Conservation (phyloP, 805 yeast genomes). For the Debaryomyces castellii region DNA sequence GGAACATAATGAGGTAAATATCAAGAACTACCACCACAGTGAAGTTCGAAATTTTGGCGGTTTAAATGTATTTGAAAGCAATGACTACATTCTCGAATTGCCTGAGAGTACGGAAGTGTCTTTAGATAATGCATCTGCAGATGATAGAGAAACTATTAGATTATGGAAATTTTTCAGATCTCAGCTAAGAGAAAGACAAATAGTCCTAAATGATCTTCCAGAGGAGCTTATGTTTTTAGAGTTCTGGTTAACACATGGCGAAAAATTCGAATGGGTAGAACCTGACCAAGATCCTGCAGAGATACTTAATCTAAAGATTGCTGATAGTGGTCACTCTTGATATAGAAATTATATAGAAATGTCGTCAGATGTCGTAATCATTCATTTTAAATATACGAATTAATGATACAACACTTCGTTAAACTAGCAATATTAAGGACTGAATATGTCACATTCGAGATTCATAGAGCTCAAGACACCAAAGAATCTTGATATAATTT, state of each 20-base stretch:
- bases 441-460: conserved; percentile 3
- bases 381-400: not conserved
- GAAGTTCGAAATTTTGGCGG: conserved; percentile 20
- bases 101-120: conserved; percentile 9
- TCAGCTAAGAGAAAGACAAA: conserved; percentile 24
- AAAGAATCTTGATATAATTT: conserved; percentile 37
- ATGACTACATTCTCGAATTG: conserved; percentile 25
- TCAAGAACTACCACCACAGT: conserved; percentile 38
- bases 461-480: conserved; percentile 22
- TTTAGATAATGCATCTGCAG: not conserved
- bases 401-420: not conserved
- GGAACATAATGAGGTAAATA: conserved; percentile 41
- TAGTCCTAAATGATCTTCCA: conserved; percentile 36
- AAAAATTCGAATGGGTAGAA: conserved; percentile 41
- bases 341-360: not conserved
- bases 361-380: conserved; percentile 1
- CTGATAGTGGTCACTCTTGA: conserved; percentile 3
- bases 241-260: conserved; percentile 38
- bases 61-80: conserved; percentile 14
- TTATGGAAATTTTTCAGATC: conserved; percentile 19
- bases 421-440: not conserved
- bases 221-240: conserved; percentile 37
- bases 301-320: conserved; percentile 16
- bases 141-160: conserved; percentile 6
- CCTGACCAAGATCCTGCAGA: conserved; percentile 50